Evolutionary conservation across 2,329 filamentous ascomycete genomes (phyloP), one percentile per base, ranked within the genome.

Genomic region (Hyphodiscus sp.): DNA sequence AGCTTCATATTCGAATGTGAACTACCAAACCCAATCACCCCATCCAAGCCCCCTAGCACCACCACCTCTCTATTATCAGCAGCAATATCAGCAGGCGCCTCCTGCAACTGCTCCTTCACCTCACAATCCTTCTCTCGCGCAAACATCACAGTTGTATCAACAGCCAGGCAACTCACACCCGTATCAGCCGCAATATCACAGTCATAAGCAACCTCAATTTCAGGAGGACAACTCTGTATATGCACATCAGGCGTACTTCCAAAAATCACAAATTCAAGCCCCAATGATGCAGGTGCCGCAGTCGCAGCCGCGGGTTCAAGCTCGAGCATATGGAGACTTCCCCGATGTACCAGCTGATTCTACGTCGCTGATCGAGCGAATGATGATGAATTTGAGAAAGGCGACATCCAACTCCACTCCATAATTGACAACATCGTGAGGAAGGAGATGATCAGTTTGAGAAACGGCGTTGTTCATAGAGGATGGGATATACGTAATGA

Each of bases 331-430:
- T 41, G 55, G 60, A n/a, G 60, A 63, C 23, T 61, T 64, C n/a
- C 61, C 65, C 11, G 65, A 68, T 54, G 64, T 68, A 2, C 65
- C 66, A 9, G 59, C 57, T 30, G 65, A 68, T 47, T 66, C 64
- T 1, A 61, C 62, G 4, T 61, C 74, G 23, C 69, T 80, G 42
- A 72, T 81, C 45, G 76, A 80, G 63, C 73, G 73, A 56, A 76
- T 81, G 71, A 74, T 81, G 71, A 63, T 66, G 44, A 78, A 79
- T 57, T 67, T 81, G 15, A 72, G 73, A 43, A 70, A 73, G 48
- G 61, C 59, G 18, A 42, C 54, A 13, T 42, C 51, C 16, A 20
- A 18, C 20, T 38, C 33, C 4, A 38, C 33, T 13, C 33, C 33
- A 38, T 38, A 38, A 38, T 38, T n/a, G 33, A 38, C 4, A 4